These are phyloP conservation scores for Lentinus brumalis DNA, from an alignment of 768 basidiomycete species.

Conservation along the genomic window DNA sequence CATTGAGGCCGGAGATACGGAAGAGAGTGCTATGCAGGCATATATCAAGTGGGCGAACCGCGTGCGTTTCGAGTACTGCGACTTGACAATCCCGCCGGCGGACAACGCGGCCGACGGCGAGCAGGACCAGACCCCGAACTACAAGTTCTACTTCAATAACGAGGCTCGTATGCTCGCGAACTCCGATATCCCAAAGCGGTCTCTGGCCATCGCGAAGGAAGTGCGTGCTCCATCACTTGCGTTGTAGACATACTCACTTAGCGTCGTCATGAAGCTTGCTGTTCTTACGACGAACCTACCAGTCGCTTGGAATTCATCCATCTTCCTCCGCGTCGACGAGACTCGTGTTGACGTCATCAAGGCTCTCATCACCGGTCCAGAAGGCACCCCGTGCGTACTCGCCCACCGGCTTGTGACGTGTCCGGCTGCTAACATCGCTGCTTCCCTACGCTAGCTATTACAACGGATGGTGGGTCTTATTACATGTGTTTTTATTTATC, in stretches of 20 bases:
- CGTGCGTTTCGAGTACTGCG: slow-evolving; percentile 89
- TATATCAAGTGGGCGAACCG: slow-evolving; percentile 86
- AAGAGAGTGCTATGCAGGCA: slow-evolving; percentile 65
- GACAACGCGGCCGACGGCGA: slow-evolving; percentile 31
- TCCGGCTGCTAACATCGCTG: slow-evolving; percentile 3
- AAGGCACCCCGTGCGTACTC: slow-evolving; percentile 82
- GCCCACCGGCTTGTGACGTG: background rate
- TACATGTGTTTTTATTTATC: background rate
- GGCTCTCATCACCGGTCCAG: slow-evolving; percentile 88
- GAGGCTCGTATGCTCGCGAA: slow-evolving; percentile 84
- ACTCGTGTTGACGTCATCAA: slow-evolving; percentile 90
- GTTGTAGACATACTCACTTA: background rate
- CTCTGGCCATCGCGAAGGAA: slow-evolving; percentile 94
- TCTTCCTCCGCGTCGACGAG: slow-evolving; percentile 93
- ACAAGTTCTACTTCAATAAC: slow-evolving; percentile 80
- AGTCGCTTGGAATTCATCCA: slow-evolving; percentile 93
- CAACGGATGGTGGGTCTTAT: slow-evolving; percentile 77
- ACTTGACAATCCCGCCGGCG: slow-evolving; percentile 57
- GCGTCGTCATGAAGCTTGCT: slow-evolving; percentile 62
- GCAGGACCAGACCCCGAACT: slow-evolving; percentile 64
- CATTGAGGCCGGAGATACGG: slow-evolving; percentile 55
- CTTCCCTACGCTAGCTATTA: slow-evolving; percentile 57
- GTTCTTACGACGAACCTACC: slow-evolving; percentile 92
- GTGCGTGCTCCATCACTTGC: slow-evolving; percentile 35
- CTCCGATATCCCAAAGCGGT: slow-evolving; percentile 88